Evolutionary conservation across 768 basidiomycete genomes (phyloP).

Genomic region (Pleurotus platypus): DNA sequence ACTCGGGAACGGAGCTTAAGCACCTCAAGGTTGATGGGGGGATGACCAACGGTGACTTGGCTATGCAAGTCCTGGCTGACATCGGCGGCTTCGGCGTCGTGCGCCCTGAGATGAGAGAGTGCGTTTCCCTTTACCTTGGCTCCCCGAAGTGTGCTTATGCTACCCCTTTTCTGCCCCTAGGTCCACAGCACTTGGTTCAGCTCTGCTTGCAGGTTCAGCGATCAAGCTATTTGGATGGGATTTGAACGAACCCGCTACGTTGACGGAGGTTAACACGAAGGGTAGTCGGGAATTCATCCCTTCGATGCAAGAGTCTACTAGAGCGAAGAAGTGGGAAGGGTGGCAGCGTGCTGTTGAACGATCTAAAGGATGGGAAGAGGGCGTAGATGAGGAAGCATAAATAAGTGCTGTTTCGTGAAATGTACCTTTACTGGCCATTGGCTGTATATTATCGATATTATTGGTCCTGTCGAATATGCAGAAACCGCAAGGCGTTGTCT

Average conservation of each 20-base stretch:
- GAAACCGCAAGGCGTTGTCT: too few species aligned
- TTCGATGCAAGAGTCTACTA: conserved; percentile 41
- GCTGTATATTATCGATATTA: too few species aligned
- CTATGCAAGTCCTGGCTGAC: conserved; percentile 84
- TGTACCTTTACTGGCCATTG: neutral
- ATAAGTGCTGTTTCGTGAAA: neutral
- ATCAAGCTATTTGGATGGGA: conserved; percentile 92
- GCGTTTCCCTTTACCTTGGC: conserved; percentile 24
- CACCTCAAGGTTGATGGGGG: conserved; percentile 97
- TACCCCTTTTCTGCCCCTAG: conserved; percentile 30
- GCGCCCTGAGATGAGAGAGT: conserved; percentile 97
- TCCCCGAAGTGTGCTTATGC: too few species aligned
- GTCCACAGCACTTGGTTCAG: conserved; percentile 94
- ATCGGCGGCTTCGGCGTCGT: conserved; percentile 90
- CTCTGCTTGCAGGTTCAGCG: conserved; percentile 88
- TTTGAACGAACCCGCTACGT: conserved; percentile 74
- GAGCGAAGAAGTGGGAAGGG: conserved; percentile 64
- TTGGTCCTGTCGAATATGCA: too few species aligned
- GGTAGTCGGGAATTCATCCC: conserved; percentile 74
- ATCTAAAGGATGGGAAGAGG: conserved; percentile 78
- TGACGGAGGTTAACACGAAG: conserved; percentile 82
- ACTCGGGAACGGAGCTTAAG: conserved; percentile 76
- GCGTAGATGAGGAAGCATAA: conserved; percentile 21
- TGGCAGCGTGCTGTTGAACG: conserved; percentile 92
- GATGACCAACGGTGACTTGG: conserved; percentile 91